Conservation (phyloP, 176 grass and related monocot species). For the Phoenix roebelenii region DNA sequence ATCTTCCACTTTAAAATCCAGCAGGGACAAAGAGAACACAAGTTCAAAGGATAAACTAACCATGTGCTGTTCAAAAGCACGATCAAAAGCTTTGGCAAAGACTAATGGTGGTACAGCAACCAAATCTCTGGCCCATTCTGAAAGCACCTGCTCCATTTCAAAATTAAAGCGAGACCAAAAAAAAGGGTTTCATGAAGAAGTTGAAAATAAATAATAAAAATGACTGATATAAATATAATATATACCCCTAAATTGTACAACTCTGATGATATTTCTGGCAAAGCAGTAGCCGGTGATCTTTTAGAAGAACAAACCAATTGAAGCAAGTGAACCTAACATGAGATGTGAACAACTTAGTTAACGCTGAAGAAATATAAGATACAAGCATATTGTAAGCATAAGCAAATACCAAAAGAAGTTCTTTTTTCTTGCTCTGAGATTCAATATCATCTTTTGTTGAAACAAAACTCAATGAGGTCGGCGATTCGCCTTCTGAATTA, state of each 20-base stretch:
- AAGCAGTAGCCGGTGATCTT: constrained; percentile 53
- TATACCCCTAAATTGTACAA: constrained; percentile 78
- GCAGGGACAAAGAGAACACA: constrained; percentile 8
- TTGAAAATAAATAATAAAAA: constrained; percentile 6
- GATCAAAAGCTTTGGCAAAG: constrained; percentile 59
- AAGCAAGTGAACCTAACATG: constrained; percentile 74
- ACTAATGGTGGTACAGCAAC: constrained; percentile 44
- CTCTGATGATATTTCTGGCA: constrained; percentile 70
- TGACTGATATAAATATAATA: constrained; percentile 6
- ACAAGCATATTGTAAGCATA: background rate
- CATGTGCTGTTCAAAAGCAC: constrained; percentile 49
- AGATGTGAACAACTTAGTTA: constrained; percentile 21
- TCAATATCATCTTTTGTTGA: constrained; percentile 47
- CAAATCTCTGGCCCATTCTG: constrained; percentile 89
- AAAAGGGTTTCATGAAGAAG: no score
- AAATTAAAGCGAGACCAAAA: background rate
- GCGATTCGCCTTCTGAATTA: constrained; percentile 31
- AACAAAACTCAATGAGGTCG: constrained; percentile 36
- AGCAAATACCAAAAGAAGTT: constrained; percentile 68
- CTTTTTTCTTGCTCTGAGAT: constrained; percentile 56
- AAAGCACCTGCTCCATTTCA: constrained; percentile 56
- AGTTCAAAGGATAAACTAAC: constrained; percentile 24
- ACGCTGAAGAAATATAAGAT: background rate
- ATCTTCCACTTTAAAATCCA: background rate
- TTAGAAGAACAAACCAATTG: constrained; percentile 66